These are phyloP conservation scores for Coriolopsis trogii DNA, from an alignment of 1,284 basidiomycete genomes.

Conservation along the genomic window DNA sequence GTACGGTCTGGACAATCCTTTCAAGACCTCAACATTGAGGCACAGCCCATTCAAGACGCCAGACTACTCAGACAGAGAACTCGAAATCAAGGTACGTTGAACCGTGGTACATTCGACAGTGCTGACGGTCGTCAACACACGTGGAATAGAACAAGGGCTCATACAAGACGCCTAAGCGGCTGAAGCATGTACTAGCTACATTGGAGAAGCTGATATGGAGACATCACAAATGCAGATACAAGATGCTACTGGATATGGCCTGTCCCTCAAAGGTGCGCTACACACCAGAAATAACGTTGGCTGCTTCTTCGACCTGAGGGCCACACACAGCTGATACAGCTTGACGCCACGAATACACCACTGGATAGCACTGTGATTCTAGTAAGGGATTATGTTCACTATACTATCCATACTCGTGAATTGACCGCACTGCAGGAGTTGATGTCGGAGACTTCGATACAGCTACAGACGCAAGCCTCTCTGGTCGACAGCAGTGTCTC, in stretches of 20 bases:
- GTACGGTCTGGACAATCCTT: constrained; percentile 68
- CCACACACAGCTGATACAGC: constrained; percentile 29
- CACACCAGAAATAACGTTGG: too few species aligned
- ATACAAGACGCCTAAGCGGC: constrained; percentile 73
- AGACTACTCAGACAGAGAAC: constrained; percentile 66
- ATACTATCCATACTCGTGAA: background rate
- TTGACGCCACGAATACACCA: constrained; percentile 34
- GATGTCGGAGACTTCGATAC: constrained; percentile 69
- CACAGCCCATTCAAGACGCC: constrained; percentile 34
- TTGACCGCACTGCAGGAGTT: constrained; percentile 54
- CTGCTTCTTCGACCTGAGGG: too few species aligned
- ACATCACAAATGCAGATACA: constrained; percentile 75
- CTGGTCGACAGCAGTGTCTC: constrained; percentile 39
- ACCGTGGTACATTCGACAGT: background rate
- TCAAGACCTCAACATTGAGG: constrained; percentile 28
- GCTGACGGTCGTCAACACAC: background rate
- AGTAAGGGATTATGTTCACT: constrained; percentile 34
- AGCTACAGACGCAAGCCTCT: constrained; percentile 53
- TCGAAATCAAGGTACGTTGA: constrained; percentile 65
- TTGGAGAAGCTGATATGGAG: constrained; percentile 68
- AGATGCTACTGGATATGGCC: constrained; percentile 59
- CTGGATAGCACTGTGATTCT: constrained; percentile 62
- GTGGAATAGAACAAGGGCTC: constrained; percentile 44
- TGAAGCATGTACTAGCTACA: constrained; percentile 57
- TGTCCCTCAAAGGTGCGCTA: constrained; percentile 83